A percentile compares a stretch with the other conserved stretches of the same genome.
Evolutionary conservation across 2,329 filamentous ascomycete genomes (phyloP).

Genomic region (Emmonsiellopsis sp.): DNA sequence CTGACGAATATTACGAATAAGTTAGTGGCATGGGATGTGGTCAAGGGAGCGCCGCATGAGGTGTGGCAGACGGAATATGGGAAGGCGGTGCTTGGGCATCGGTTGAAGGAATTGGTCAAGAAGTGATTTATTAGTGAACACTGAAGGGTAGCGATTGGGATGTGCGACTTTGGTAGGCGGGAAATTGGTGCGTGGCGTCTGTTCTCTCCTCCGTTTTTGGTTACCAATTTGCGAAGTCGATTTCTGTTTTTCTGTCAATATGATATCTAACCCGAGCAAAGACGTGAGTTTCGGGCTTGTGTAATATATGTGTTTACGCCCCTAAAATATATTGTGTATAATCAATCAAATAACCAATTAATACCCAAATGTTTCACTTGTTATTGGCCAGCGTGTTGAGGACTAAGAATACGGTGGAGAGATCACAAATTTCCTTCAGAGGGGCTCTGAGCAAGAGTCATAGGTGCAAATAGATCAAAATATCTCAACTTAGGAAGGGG

Average conservation of each 20-base stretch:
- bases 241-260: background rate
- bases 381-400: no score
- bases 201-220: background rate
- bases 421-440: no score
- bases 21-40: conserved; percentile 75
- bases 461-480: no score
- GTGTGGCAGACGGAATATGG: conserved; percentile 75
- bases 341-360: no score
- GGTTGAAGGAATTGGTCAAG: conserved; percentile 58
- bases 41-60: conserved; percentile 73
- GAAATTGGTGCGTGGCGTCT: background rate
- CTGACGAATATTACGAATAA: conserved; percentile 72
- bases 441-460: no score
- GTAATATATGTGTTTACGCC: background rate
- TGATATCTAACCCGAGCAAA: background rate
- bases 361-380: no score
- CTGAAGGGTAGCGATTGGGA: background rate
- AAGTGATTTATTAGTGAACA: background rate
- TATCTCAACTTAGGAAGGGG: background rate
- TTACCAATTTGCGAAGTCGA: background rate
- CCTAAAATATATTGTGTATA: no score
- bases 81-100: conserved; percentile 65
- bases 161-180: background rate
- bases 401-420: no score
- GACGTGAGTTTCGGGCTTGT: background rate